A percentile compares a stretch with the other conserved stretches of the same genome.
phyloP scores from a whole-genome alignment of 2,329 filamentous ascomycete genomes.

The Aspergillus sp. region DNA sequence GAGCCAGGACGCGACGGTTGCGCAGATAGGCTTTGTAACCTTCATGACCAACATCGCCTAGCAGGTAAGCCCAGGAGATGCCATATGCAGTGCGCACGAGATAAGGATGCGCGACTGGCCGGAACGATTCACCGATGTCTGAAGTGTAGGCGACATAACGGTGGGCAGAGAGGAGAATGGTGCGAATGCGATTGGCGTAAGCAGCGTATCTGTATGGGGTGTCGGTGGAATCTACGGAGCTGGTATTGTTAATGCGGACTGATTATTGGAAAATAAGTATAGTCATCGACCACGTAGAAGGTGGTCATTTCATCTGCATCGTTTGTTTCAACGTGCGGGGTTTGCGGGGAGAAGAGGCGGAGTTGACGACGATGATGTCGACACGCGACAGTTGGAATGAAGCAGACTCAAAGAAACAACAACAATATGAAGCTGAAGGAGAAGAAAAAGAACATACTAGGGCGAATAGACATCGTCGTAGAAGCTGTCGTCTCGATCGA shows the following conservation, averaged over 20 bases:
- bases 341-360: conserved; percentile 2
- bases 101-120: conserved; percentile 82
- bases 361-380: neutral
- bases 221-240: conserved; percentile 74
- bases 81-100: conserved; percentile 80
- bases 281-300: too few relatives aligned
- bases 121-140: conserved; percentile 93
- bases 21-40: conserved; percentile 91
- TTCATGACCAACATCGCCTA: conserved; percentile 87
- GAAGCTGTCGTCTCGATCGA: conserved; percentile 64
- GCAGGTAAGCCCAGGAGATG: conserved; percentile 85
- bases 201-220: conserved; percentile 84
- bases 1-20: conserved; percentile 72
- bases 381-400: conserved; percentile 1
- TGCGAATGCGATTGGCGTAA: conserved; percentile 80
- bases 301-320: too few relatives aligned
- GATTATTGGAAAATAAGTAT: too few relatives aligned
- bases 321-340: neutral
- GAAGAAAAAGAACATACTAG: conserved; percentile 54
- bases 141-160: conserved; percentile 96
- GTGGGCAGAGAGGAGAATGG: conserved; percentile 83
- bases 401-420: neutral
- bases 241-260: conserved; percentile 25
- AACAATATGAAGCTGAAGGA: neutral
- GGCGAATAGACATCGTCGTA: conserved; percentile 75